Conservation (phyloP, 352 stramenopile genomes). For the Peronospora farinosa region DNA sequence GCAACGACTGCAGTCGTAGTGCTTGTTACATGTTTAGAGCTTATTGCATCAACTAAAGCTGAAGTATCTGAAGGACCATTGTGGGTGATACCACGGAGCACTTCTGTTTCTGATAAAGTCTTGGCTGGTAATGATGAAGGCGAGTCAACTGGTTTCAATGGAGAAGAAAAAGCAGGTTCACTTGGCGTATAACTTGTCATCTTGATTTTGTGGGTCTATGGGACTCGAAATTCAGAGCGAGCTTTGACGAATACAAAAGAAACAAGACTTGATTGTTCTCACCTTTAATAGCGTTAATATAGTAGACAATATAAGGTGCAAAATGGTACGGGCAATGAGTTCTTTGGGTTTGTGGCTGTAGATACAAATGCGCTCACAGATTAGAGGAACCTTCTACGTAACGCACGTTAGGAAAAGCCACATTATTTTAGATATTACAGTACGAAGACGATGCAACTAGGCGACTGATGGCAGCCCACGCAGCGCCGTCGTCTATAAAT, state of each 20-base stretch:
- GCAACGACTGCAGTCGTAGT: conserved; percentile 6
- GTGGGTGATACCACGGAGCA: conserved; percentile 7
- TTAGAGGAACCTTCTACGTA: conserved; percentile 6
- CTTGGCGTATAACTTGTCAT: conserved; percentile 27
- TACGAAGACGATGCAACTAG: not conserved
- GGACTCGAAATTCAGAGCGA: conserved; percentile 4
- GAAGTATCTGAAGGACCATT: conserved; percentile 8
- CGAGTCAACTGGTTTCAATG: conserved; percentile 24
- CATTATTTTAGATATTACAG: conserved; percentile 20
- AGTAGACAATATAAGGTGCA: not conserved
- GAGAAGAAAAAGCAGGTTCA: conserved; percentile 16
- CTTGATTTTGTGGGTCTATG: not conserved
- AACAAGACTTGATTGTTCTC: conserved; percentile 7
- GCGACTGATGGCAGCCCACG: conserved; percentile 2
- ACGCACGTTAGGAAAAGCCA: conserved; percentile 17
- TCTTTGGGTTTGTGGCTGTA: not conserved
- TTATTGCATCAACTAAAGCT: conserved; percentile 15
- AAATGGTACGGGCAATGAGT: not conserved
- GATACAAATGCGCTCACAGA: conserved; percentile 5
- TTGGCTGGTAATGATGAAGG: conserved; percentile 8
- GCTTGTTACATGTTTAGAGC: conserved; percentile 8
- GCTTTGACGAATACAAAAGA: conserved; percentile 5
- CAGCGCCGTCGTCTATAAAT: conserved; percentile 21
- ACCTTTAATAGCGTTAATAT: conserved; percentile 4
- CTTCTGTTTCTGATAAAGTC: conserved; percentile 10